These are phyloP conservation scores for Cercospora janseana DNA, from an alignment of 2,329 filamentous ascomycete species.

Conservation along the genomic window DNA sequence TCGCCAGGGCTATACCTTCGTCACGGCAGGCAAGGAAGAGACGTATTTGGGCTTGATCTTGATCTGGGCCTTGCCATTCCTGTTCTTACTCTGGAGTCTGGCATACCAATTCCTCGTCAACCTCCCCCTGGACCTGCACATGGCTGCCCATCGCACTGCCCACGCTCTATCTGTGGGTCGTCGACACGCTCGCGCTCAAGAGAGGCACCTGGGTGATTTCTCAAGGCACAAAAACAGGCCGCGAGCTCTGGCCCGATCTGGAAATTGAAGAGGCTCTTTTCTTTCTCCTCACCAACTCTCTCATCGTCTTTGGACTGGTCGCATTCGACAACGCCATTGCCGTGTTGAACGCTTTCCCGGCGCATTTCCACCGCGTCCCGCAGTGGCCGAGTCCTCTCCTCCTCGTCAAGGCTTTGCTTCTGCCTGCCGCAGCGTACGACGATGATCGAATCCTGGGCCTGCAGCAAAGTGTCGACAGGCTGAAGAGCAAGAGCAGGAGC, in stretches of 20 bases:
- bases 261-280: slow-evolving; percentile 74
- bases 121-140: slow-evolving; percentile 59
- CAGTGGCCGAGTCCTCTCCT: slow-evolving; percentile 50
- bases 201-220: slow-evolving; percentile 72
- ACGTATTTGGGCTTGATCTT: slow-evolving; percentile 71
- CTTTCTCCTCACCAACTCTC: slow-evolving; percentile 66
- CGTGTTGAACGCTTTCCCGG: slow-evolving; percentile 62
- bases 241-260: slow-evolving; percentile 62
- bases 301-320: slow-evolving; percentile 67
- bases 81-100: slow-evolving; percentile 62
- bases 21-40: slow-evolving; percentile 49
- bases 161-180: slow-evolving; percentile 69
- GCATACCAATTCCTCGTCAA: slow-evolving; percentile 63
- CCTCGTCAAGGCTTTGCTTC: slow-evolving; percentile 55
- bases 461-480: slow-evolving; percentile 56
- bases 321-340: slow-evolving; percentile 69
- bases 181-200: slow-evolving; percentile 66
- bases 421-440: slow-evolving; percentile 54
- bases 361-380: slow-evolving; percentile 54
- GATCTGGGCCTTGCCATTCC: slow-evolving; percentile 65
- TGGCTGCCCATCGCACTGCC: slow-evolving; percentile 60
- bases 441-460: slow-evolving; percentile 58
- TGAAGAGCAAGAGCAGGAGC: slow-evolving; percentile 66
- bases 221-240: slow-evolving; percentile 63
- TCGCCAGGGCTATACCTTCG: slow-evolving; percentile 46